phyloP scores from a whole-genome alignment of 2,329 filamentous ascomycete genomes.

The Aspergillus alliaceus region DNA sequence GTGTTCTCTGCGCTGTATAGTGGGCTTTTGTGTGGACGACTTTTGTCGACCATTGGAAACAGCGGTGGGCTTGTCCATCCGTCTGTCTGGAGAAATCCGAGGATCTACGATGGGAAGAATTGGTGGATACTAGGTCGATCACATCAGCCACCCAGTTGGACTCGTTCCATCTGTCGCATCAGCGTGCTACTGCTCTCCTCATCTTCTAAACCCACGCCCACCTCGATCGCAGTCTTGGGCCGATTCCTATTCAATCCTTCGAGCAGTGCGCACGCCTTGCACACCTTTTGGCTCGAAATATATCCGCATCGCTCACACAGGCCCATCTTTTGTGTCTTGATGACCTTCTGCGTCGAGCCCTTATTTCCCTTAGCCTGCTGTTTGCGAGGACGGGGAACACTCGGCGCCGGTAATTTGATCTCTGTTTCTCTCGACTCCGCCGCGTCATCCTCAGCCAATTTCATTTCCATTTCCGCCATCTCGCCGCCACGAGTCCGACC shows the following conservation, averaged over 20 bases:
- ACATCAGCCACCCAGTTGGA: conserved; percentile 42
- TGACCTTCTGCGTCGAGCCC: conserved; percentile 43
- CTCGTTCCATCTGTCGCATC: conserved; percentile 51
- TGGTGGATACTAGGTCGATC: neutral
- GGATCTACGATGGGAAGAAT: neutral
- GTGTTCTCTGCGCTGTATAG: neutral
- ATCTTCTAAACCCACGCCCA: conserved; percentile 41
- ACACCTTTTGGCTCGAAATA: conserved; percentile 89
- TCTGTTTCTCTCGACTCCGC: conserved; percentile 66
- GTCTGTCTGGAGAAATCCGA: neutral
- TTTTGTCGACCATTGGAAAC: neutral
- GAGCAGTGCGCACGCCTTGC: conserved; percentile 88
- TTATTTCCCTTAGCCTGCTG: conserved; percentile 17
- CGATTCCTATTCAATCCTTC: conserved; percentile 82
- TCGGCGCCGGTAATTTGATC: conserved; percentile 46
- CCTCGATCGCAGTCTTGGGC: conserved; percentile 48
- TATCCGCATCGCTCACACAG: conserved; percentile 88
- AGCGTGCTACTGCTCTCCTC: conserved; percentile 54
- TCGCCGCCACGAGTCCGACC: conserved; percentile 69
- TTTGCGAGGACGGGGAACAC: neutral
- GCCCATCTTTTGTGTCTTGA: conserved; percentile 60
- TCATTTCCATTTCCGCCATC: conserved; percentile 78
- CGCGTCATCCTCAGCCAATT: conserved; percentile 64
- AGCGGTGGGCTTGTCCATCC: neutral
- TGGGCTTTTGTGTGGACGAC: neutral